Evolutionary conservation across 2,329 filamentous ascomycete species (phyloP), one percentile per base, ranked within the genome.

Genomic region (Lomentospora prolificans): DNA sequence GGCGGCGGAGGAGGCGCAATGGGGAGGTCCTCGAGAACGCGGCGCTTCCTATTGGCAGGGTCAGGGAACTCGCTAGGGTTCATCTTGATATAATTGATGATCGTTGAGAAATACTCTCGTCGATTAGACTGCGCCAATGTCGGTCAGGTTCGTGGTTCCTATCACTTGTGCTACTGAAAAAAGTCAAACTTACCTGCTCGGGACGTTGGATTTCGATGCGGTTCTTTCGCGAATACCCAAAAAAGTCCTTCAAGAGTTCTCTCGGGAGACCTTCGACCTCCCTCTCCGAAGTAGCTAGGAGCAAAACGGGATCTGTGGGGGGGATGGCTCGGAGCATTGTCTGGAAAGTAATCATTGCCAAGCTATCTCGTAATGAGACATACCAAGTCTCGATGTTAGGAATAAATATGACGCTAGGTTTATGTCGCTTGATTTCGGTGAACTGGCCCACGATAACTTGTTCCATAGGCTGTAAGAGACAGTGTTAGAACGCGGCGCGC

Each of bases 381-480:
- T 90, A 92, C 94, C 94, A 99, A 6, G 86, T 80, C 61, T 96
- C 88, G 51, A 97, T 82, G 61, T 90, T 86, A 2, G 94, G 92
- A 46, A 99, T 87, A 69, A 91, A 97, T 53, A 99, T 94, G 36
- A 97, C 89, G 67, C 90, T 95, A 0, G 94, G 94, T 68, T 96
- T 96, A 67, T 96, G 90, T 36, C 91, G 85, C 68, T 92, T 89
- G 36, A 95, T 89, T 72, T 97, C 94, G 1, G 89, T 85, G 65
- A 99, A 97, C 6, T 95, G 77, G 61, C 91, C 86, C 10, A 96
- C 90, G 60, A 99, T 84, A 8, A 91, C 89, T 61, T 94, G 88
- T 72, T 97, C 94, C 14, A 87, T 80, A 1, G 89, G 84, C 74
- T 82, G 58, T 25, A 14, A 31, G n/a, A 33, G 52, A 36, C 41